phyloP scores from a whole-genome alignment of 371 early-diverging fungal species.

The Dipsacomyces acuminosporus region DNA sequence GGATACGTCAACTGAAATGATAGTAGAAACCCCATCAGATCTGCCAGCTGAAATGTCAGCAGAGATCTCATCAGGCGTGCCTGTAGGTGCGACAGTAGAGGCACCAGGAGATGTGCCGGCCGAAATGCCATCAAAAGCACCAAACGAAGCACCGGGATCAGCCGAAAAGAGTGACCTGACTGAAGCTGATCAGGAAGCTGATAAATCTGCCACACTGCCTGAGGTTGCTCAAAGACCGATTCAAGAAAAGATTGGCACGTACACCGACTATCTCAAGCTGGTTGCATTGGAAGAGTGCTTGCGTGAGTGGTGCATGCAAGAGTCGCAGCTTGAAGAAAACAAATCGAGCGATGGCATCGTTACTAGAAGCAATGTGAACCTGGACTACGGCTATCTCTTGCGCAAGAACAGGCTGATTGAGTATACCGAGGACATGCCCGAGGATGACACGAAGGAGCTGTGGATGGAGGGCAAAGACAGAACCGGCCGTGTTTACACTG shows the following conservation, averaged over 20 bases:
- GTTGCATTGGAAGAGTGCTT: conserved; percentile 41
- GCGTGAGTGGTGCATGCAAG: conserved; percentile 40
- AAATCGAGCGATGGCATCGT: conserved; percentile 12
- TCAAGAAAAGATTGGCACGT: conserved; percentile 21
- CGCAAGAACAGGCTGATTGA: conserved; percentile 8
- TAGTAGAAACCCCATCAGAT: too few species aligned
- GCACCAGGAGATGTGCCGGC: too few species aligned
- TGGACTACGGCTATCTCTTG: conserved; percentile 19
- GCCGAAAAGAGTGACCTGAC: too few species aligned
- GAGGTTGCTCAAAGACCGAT: neutral
- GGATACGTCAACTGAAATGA: too few species aligned
- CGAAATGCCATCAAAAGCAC: too few species aligned
- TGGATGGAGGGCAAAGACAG: conserved; percentile 38
- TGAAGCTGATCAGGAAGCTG: too few species aligned
- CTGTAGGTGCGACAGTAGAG: too few species aligned
- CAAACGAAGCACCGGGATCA: too few species aligned
- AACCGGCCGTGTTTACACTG: conserved; percentile 32
- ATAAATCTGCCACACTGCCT: too few species aligned
- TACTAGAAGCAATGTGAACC: conserved; percentile 4
- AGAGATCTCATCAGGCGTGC: too few species aligned
- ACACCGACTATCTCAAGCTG: conserved; percentile 40
- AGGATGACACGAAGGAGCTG: conserved; percentile 13
- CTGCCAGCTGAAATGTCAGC: too few species aligned
- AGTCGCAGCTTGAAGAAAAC: conserved; percentile 2
- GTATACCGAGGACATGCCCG: conserved; percentile 9